These are phyloP conservation scores for Salix exigua DNA, from an alignment of 345 rosid genomes.

Conservation along the genomic window DNA sequence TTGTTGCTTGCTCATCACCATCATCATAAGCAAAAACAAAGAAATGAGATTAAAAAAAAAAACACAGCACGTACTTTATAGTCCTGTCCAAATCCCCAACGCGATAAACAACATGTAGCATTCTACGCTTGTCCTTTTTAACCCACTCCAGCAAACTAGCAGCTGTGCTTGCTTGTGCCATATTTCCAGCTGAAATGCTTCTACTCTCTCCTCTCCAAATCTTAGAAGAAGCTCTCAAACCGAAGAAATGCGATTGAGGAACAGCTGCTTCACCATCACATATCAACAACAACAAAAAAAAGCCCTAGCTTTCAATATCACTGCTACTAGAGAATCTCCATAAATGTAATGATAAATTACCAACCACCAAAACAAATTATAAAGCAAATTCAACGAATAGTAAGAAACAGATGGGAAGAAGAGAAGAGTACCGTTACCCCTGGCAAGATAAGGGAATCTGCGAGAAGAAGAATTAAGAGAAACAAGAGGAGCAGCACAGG, in stretches of 20 bases:
- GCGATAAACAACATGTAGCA: conserved; percentile 97
- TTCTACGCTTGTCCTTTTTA: conserved; percentile 70
- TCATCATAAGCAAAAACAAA: not conserved
- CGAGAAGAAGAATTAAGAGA: conserved; percentile 38
- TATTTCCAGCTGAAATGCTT: conserved; percentile 47
- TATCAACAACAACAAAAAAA: not conserved
- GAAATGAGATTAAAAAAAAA: not conserved
- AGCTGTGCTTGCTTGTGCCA: conserved; percentile 57
- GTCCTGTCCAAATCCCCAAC: conserved; percentile 96
- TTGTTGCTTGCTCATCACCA: not conserved
- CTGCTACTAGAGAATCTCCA: not conserved
- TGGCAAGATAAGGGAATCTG: conserved; percentile 39
- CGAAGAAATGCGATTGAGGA: conserved; percentile 46
- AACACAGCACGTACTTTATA: conserved; percentile 50
- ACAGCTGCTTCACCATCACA: conserved; percentile 41
- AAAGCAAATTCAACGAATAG: not conserved
- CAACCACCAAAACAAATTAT: not conserved
- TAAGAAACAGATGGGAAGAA: no score
- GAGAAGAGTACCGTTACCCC: conserved; percentile 27
- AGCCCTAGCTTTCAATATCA: not conserved
- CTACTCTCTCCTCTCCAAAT: conserved; percentile 43
- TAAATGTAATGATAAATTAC: not conserved
- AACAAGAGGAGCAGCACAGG: conserved; percentile 34
- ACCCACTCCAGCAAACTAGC: conserved; percentile 45
- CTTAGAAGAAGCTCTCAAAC: conserved; percentile 44